Evolutionary conservation across 768 basidiomycete species (phyloP).

Genomic region (Jaapia argillacea): DNA sequence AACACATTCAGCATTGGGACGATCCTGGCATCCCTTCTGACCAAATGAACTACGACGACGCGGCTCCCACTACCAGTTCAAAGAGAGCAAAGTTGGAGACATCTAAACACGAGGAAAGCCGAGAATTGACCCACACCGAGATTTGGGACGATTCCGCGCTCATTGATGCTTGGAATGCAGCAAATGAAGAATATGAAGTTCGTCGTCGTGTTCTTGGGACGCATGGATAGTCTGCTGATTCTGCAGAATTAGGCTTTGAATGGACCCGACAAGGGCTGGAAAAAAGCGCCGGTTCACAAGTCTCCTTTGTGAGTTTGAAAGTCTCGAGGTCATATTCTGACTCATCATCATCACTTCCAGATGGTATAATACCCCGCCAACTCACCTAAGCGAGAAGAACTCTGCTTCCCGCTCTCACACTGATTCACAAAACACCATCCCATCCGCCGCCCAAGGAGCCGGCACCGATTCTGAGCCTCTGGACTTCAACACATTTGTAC

Average conservation of each 20-base stretch:
- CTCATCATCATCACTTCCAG: constrained; percentile 23
- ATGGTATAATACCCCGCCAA: constrained; percentile 66
- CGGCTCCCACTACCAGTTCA: constrained; percentile 15
- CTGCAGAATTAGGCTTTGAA: constrained; percentile 40
- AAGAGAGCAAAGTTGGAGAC: constrained; percentile 22
- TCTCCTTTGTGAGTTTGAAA: constrained; percentile 53
- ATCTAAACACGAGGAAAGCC: constrained; percentile 41
- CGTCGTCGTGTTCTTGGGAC: no score
- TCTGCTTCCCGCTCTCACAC: no score
- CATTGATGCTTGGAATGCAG: constrained; percentile 78
- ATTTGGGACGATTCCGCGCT: constrained; percentile 85
- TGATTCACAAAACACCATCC: constrained; percentile 1
- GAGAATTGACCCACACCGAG: constrained; percentile 59
- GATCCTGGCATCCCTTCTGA: constrained; percentile 21
- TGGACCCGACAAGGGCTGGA: constrained; percentile 66
- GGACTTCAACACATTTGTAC: constrained; percentile 63
- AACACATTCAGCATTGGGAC: constrained; percentile 32
- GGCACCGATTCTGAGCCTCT: constrained; percentile 50
- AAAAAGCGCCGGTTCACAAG: constrained; percentile 55
- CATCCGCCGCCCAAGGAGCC: constrained; percentile 5
- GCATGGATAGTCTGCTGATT: no score
- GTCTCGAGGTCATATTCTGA: not conserved
- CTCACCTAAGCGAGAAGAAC: no score
- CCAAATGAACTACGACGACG: constrained; percentile 23
- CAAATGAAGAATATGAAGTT: constrained; percentile 72